These are phyloP conservation scores for Sphaerobolus stellatus DNA, from an alignment of 1,284 basidiomycete genomes.

Conservation along the genomic window DNA sequence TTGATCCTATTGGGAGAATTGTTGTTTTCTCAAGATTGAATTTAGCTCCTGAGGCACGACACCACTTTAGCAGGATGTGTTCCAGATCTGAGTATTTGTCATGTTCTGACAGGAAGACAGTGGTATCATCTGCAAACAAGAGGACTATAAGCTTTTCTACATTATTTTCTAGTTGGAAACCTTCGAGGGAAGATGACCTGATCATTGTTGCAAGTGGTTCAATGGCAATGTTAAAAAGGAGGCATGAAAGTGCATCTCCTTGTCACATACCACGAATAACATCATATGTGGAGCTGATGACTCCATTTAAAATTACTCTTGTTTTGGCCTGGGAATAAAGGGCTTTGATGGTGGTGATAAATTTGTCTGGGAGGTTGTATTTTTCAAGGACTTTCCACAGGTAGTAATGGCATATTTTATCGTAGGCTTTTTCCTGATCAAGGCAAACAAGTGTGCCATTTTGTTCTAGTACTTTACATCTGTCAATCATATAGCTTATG, in stretches of 20 bases:
- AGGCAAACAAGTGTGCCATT: neutral
- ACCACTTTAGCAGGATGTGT: neutral
- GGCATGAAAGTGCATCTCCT: neutral
- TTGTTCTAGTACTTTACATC: neutral
- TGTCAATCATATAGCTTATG: neutral
- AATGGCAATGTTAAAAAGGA: neutral
- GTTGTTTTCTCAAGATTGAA: neutral
- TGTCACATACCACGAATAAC: conserved; percentile 2
- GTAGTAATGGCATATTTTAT: neutral
- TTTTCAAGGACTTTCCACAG: neutral
- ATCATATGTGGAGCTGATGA: neutral
- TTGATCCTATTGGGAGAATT: neutral
- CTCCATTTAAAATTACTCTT: neutral
- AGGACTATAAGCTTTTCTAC: neutral
- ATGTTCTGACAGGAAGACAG: neutral
- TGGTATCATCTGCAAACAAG: neutral
- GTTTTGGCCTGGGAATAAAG: neutral
- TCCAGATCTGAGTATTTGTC: neutral
- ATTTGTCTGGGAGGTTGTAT: neutral
- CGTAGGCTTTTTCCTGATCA: neutral
- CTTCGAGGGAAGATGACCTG: neutral
- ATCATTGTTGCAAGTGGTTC: neutral
- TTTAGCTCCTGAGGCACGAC: neutral
- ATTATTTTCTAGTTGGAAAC: neutral
- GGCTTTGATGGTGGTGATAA: neutral